Conservation (phyloP, 164 flowering plant genomes). For the Tinospora cordifolia region DNA sequence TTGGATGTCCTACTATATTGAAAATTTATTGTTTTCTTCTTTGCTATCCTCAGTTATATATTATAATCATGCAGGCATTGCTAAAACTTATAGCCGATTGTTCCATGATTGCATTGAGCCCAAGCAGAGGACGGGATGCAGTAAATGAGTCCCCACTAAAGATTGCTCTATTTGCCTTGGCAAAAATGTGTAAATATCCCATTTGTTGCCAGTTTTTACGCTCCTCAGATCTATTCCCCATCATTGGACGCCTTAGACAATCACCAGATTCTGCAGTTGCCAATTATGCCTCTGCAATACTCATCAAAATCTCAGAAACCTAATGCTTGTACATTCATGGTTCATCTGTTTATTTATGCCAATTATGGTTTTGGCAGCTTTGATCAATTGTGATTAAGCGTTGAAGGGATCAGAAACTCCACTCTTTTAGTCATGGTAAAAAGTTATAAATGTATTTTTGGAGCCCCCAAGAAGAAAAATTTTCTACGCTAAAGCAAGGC, state of each 20-base stretch:
- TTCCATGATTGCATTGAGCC: constrained; percentile 63
- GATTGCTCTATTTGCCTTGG: constrained; percentile 84
- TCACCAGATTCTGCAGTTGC: constrained; percentile 77
- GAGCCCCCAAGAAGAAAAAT: too few species aligned
- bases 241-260: constrained; percentile 56
- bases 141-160: constrained; percentile 82
- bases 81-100: constrained; percentile 73
- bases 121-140: constrained; percentile 52
- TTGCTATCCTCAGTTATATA: neutral
- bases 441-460: too few species aligned
- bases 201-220: constrained; percentile 64
- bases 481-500: too few species aligned
- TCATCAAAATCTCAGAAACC: constrained; percentile 43
- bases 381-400: neutral
- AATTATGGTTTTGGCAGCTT: neutral
- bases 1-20: neutral
- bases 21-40: neutral
- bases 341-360: neutral
- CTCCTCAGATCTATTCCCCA: constrained; percentile 64
- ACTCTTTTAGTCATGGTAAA: neutral
- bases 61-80: constrained; percentile 55
- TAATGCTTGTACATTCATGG: constrained; percentile 16
- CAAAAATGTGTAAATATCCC: constrained; percentile 71
- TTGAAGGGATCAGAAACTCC: neutral
- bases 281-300: constrained; percentile 59